Evolutionary conservation across 2,329 filamentous ascomycete species (phyloP).

Genomic region (Colletotrichum brevisporum): DNA sequence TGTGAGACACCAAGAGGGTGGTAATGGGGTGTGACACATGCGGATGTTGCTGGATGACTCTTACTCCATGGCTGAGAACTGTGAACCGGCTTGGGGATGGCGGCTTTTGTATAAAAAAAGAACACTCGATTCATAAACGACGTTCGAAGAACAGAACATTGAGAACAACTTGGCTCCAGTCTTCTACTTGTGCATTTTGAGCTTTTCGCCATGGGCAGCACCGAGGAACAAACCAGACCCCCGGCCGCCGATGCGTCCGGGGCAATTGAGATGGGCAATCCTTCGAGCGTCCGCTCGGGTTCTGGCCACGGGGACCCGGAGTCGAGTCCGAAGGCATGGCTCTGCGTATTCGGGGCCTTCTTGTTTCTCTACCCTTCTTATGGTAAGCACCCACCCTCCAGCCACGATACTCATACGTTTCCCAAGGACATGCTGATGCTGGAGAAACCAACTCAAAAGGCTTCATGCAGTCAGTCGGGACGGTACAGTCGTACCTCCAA

Average conservation of each 20-base stretch:
- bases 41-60: constrained; percentile 22
- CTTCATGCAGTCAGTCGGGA: constrained; percentile 63
- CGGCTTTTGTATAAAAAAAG: background rate
- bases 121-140: background rate
- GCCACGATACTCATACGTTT: no score
- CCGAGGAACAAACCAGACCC: constrained; percentile 2
- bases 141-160: no score
- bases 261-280: background rate
- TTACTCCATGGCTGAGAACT: constrained; percentile 17
- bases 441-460: constrained; percentile 44
- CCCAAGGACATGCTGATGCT: no score
- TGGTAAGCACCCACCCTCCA: constrained; percentile 1
- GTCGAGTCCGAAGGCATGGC: constrained; percentile 34
- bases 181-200: no score
- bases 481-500: constrained; percentile 62
- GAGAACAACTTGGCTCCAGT: no score
- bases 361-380: constrained; percentile 39
- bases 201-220: background rate
- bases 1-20: constrained; percentile 12
- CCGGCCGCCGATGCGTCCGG: background rate
- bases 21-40: constrained; percentile 11
- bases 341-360: constrained; percentile 36
- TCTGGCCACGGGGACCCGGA: constrained; percentile 24
- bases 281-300: background rate
- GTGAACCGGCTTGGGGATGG: background rate